Percentiles rank a stretch among this genome's conserved stretches.
phyloP scores from a whole-genome alignment of 495 filamentous ascomycete genomes.

The Penicillium simplicissimum region DNA sequence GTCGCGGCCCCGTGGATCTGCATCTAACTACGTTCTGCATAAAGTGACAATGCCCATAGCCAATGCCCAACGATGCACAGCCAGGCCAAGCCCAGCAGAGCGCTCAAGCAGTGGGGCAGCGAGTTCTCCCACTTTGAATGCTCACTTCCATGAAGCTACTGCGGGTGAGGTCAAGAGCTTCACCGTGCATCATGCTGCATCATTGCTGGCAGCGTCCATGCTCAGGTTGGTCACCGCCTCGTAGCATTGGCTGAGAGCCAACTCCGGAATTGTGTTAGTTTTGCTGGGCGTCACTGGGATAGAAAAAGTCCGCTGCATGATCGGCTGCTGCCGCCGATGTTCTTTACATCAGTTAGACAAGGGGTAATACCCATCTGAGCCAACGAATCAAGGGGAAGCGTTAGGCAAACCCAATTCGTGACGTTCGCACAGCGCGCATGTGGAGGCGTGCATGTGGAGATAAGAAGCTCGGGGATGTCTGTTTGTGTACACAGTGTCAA shows the following conservation, averaged over 20 bases:
- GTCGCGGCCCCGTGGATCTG: constrained; percentile 15
- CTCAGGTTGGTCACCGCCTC: not conserved
- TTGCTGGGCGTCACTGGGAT: not conserved
- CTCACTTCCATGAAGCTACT: not conserved
- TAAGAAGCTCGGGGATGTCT: not conserved
- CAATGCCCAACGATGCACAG: constrained; percentile 1
- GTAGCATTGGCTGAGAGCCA: not conserved
- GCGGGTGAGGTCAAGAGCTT: not conserved
- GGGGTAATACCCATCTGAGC: constrained; percentile 1
- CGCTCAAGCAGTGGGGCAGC: not conserved
- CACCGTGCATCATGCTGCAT: not conserved
- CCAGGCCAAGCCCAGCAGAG: not conserved
- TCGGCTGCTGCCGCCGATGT: not conserved
- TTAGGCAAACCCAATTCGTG: not conserved
- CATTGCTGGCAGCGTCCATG: not conserved
- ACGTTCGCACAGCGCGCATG: not conserved
- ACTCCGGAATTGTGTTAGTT: not conserved
- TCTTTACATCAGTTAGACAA: constrained; percentile 23
- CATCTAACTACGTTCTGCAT: constrained; percentile 35
- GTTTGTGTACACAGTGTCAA: not conserved
- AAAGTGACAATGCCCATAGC: constrained; percentile 18
- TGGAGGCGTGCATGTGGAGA: not conserved
- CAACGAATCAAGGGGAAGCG: not conserved
- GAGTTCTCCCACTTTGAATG: not conserved
- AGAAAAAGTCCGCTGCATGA: not conserved